phyloP scores from a whole-genome alignment of 176 grass and related monocot species.

The Olyra latifolia region DNA sequence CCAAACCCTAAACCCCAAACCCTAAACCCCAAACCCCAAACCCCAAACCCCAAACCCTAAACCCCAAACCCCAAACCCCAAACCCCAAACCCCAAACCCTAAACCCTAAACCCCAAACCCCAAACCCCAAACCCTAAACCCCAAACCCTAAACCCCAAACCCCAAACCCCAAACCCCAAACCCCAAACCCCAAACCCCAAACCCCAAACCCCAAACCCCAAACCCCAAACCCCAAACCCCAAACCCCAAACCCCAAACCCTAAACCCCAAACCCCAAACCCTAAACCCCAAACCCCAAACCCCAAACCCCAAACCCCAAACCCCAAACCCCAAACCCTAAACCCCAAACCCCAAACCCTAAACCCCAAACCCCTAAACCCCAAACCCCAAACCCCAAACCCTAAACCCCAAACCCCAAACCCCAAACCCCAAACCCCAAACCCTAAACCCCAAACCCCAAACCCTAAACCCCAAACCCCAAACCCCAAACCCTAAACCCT shows the following conservation, averaged over 20 bases:
- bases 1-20: no score
- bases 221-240: slow-evolving; percentile 30
- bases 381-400: slow-evolving; percentile 1
- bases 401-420: slow-evolving; percentile 4
- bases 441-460: background rate
- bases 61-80: no score
- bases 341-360: slow-evolving; percentile 34
- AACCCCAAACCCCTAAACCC: slow-evolving; percentile 2
- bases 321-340: slow-evolving; percentile 38
- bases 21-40: background rate
- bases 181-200: slow-evolving; percentile 21
- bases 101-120: slow-evolving; percentile 25
- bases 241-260: slow-evolving; percentile 27
- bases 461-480: slow-evolving; percentile 10
- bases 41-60: background rate
- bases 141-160: slow-evolving; percentile 31
- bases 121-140: slow-evolving; percentile 33
- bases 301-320: slow-evolving; percentile 38
- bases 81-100: background rate
- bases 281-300: slow-evolving; percentile 26
- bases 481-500: slow-evolving; percentile 24
- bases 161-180: slow-evolving; percentile 25
- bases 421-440: background rate
- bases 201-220: slow-evolving; percentile 34
- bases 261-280: slow-evolving; percentile 29